Evolutionary conservation across 2,329 filamentous ascomycete species (phyloP).

Genomic region (Aspergillus chevalieri): DNA sequence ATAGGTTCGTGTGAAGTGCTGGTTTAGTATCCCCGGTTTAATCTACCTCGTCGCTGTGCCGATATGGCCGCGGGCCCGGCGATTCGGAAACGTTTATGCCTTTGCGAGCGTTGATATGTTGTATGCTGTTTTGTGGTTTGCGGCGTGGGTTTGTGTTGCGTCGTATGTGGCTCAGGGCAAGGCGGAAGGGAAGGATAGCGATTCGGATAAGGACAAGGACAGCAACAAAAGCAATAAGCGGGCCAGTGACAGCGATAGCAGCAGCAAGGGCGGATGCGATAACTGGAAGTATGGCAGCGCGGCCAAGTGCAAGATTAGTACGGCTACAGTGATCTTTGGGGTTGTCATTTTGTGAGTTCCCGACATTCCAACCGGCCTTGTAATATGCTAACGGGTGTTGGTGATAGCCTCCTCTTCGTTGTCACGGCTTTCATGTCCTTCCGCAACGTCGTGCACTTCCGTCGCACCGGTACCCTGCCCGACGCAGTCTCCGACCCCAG

Average conservation of each 20-base stretch:
- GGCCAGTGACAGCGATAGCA: slow-evolving; percentile 32
- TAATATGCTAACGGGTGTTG: slow-evolving; percentile 1
- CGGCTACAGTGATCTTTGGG: slow-evolving; percentile 51
- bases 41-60: slow-evolving; percentile 57
- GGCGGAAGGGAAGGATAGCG: slow-evolving; percentile 38
- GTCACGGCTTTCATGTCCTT: slow-evolving; percentile 49
- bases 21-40: slow-evolving; percentile 52
- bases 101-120: slow-evolving; percentile 52
- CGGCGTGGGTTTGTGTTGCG: slow-evolving; percentile 52
- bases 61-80: slow-evolving; percentile 53
- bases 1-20: slow-evolving; percentile 43
- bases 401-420: slow-evolving; percentile 47
- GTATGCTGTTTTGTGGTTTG: slow-evolving; percentile 54
- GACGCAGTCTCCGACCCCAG: slow-evolving; percentile 39
- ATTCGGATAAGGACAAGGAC: slow-evolving; percentile 28
- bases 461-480: slow-evolving; percentile 51
- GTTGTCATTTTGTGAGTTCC: slow-evolving; percentile 51
- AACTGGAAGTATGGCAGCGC: slow-evolving; percentile 51
- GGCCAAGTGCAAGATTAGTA: slow-evolving; percentile 52
- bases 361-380: background rate
- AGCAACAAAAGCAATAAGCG: slow-evolving; percentile 26
- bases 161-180: slow-evolving; percentile 53
- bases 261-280: slow-evolving; percentile 45
- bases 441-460: slow-evolving; percentile 51
- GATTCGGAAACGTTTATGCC: slow-evolving; percentile 56